A percentile compares a stretch with the other conserved stretches of the same genome.
These are phyloP conservation scores for Arthrobotrys iridis DNA, from an alignment of 2,329 filamentous ascomycete genomes.

Conservation along the genomic window DNA sequence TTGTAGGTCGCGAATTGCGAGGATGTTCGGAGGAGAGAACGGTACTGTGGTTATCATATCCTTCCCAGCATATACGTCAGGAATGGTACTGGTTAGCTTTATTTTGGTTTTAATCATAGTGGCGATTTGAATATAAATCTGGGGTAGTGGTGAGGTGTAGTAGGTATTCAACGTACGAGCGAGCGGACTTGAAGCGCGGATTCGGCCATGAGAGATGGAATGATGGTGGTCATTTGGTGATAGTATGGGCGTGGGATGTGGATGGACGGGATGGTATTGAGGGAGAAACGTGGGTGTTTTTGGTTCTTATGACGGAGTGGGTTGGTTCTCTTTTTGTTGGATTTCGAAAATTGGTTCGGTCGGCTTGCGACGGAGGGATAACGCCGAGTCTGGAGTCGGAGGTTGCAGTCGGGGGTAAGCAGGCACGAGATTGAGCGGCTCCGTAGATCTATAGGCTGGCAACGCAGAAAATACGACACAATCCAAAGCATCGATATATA, in stretches of 20 bases:
- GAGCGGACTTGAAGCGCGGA: conserved; percentile 52
- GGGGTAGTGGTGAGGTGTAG: neutral
- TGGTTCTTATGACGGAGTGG: too few species aligned
- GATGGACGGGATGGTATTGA: neutral
- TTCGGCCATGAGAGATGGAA: conserved; percentile 54
- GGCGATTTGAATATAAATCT: conserved; percentile 2
- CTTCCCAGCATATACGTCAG: neutral
- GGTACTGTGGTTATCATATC: conserved; percentile 75
- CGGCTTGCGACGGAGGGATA: conserved; percentile 25
- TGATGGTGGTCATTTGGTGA: conserved; percentile 23
- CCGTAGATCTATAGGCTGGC: too few species aligned
- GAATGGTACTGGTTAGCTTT: neutral
- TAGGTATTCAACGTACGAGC: conserved; percentile 40
- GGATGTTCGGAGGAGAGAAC: conserved; percentile 86
- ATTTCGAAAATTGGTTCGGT: conserved; percentile 26
- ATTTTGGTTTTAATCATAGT: neutral
- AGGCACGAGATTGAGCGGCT: too few species aligned
- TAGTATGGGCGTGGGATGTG: neutral
- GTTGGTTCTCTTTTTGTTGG: neutral
- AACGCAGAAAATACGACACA: too few species aligned
- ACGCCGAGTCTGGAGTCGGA: conserved; percentile 18
- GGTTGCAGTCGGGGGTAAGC: neutral
- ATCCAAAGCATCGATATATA: too few species aligned
- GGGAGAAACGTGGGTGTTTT: neutral
- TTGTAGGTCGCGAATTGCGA: conserved; percentile 93